Conservation (phyloP, 163 green algal species). For the Chloromonas sp. region DNA sequence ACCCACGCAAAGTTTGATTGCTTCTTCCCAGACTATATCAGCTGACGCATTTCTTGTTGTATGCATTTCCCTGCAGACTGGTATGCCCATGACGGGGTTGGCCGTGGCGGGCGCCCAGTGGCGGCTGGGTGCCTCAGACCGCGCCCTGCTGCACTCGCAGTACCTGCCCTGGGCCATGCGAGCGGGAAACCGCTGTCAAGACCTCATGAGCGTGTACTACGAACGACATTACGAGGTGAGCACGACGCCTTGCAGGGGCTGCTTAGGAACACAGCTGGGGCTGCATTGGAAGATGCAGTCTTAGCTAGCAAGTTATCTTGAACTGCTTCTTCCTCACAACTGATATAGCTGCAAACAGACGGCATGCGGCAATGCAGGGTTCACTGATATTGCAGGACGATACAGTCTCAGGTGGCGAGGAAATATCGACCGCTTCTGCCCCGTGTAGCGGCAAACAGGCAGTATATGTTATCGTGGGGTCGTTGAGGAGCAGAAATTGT, state of each 20-base stretch:
- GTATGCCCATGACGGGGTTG: slow-evolving; percentile 88
- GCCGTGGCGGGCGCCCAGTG: slow-evolving; percentile 77
- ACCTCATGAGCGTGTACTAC: slow-evolving; percentile 94
- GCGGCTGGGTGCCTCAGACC: slow-evolving; percentile 57
- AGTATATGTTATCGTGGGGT: too few relatives aligned
- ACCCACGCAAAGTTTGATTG: too few relatives aligned
- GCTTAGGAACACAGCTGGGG: not conserved
- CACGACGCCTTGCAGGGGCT: not conserved
- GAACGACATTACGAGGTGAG: slow-evolving; percentile 80
- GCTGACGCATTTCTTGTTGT: too few relatives aligned
- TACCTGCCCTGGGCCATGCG: slow-evolving; percentile 89
- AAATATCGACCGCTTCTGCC: not conserved
- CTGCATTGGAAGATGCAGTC: not conserved
- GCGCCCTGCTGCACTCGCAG: slow-evolving; percentile 57
- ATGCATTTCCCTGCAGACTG: slow-evolving; percentile 65
- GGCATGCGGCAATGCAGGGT: not conserved
- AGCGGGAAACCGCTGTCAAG: slow-evolving; percentile 63
- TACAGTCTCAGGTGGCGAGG: not conserved
- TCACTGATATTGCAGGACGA: not conserved
- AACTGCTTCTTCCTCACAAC: not conserved
- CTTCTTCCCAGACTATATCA: too few relatives aligned
- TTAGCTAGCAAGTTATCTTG: not conserved
- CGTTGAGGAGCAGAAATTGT: too few relatives aligned
- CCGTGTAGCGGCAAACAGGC: not conserved
- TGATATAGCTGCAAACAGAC: not conserved